Evolutionary conservation across 176 grass and related monocot species (phyloP), one percentile per base, ranked within the genome.

Genomic region (Leersia perrieri): DNA sequence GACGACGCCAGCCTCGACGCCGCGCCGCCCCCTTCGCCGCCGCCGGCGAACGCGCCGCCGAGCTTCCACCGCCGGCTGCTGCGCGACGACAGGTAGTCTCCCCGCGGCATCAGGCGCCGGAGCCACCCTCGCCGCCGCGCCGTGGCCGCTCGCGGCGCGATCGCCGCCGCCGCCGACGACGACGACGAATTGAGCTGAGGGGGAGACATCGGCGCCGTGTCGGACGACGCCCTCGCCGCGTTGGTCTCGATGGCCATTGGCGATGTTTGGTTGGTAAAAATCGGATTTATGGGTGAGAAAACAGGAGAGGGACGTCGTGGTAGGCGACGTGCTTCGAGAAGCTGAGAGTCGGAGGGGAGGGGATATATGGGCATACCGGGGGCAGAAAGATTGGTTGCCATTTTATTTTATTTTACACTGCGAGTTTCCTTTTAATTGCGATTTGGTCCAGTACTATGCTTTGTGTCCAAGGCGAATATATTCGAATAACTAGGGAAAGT

Each of bases 1-100:
- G 78, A 82, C 16, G 88, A 82, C 16, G 88, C 83, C 73, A 90
- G 67, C 79, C 68, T 82, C 49, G 76, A 84, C 51, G 73, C 11
- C 66, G 36, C 35, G 42, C 27, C 27, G 13, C 16, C 63, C 9
- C 73, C 22, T 9, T 10, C 63, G 33, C 20, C 34, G 44, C 28
- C 35, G 8, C 23, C 64, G 14, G 57, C 23, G 3, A 73, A 0
- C 3, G 70, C 31, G 9, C 39, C 3, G 9, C 57, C 29, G 1
- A 72, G 3, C 78, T 77, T 90, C 82, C 82, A 85, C 0, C 79
- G 68, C 83, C 83, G 60, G 25, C 68, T 77, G 15, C 58, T 47
- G 0, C n/a, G n/a, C n/a, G n/a, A n/a, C n/a, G 81, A 66, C 47
- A 90, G 23, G 67, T 86, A 82, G 3, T 90, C 83, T 36, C 30